Conservation (phyloP, 345 rosid species). For the Brassica napus region Da-Ae NC_063450.1:31275001-31275500, state of each 20-base stretch:
- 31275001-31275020: conserved; percentile 86
- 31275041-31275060: conserved; percentile 73
- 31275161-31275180: conserved; percentile 31
- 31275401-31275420: conserved; percentile 67
- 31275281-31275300: conserved; percentile 71
- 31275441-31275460: conserved; percentile 1
- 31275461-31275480: conserved; percentile 21
- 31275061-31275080: conserved; percentile 50
- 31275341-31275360: conserved; percentile 83
- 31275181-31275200: conserved; percentile 39
- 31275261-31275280: conserved; percentile 56
- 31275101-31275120: conserved; percentile 31
- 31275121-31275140: conserved; percentile 34
- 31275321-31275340: conserved; percentile 71
- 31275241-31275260: conserved; percentile 33
- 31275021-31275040: conserved; percentile 87
- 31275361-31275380: conserved; percentile 68
- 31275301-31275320: conserved; percentile 86
- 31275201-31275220: conserved; percentile 28
- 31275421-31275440: not conserved
- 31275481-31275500: conserved; percentile 6
- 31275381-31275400: conserved; percentile 79
- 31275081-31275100: conserved; percentile 39
- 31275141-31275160: conserved; percentile 47
- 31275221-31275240: conserved; percentile 27